Base-by-base conservation (phyloP, 2,329 filamentous ascomycete genomes). In the Cercospora sp. region DNA sequence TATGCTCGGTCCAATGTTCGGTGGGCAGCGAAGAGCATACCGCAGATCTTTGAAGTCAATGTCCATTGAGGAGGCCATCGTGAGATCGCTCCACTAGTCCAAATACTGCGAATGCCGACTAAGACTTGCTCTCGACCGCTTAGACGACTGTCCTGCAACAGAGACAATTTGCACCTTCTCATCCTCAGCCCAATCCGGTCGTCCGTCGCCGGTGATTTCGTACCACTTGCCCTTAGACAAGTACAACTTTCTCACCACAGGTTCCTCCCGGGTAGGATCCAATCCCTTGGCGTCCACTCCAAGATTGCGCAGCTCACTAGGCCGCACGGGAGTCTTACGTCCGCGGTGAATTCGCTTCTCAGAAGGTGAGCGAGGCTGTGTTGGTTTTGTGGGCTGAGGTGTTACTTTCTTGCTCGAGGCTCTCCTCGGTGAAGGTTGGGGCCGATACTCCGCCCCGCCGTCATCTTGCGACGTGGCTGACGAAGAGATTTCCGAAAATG, bases 151-250 rank as follows among this genome's bases (percentile, higher is more conserved):
- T 37, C n/a, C 32, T 5, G 32, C 32, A n/a, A 21, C 16, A 18
- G 62, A 58, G 24, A 65, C 51, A 2, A 65, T 13, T 24, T 43
- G 32, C 37, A 59, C 53, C 43, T 63, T 69, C 64, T 71, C 71
- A 5, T 70, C 71, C 7, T 68, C 67, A 5, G 71, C 71, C 71
- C 71, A 72, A 5, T 45, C 26, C 10, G 71, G 71, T 9, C 65
- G 32, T 3, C 63, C 71, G 10, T 32, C 45, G 9, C 66, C 67
- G 3, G 61, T 65, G 37, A 67, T 40, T 32, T 71, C 69, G 24
- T 70, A 72, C 71, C 71, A 72, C 51, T 65, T 68, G 10, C 66
- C 69, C 26, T 65, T 61, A 7, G 60, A 67, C 58, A 49, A 59
- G 49, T 67, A 65, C 62, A 61, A 65, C 53, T 68, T 63, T 32